These are phyloP conservation scores for Vitis amurensis DNA, from an alignment of 164 flowering plant species.

Conservation along the genomic window DNA sequence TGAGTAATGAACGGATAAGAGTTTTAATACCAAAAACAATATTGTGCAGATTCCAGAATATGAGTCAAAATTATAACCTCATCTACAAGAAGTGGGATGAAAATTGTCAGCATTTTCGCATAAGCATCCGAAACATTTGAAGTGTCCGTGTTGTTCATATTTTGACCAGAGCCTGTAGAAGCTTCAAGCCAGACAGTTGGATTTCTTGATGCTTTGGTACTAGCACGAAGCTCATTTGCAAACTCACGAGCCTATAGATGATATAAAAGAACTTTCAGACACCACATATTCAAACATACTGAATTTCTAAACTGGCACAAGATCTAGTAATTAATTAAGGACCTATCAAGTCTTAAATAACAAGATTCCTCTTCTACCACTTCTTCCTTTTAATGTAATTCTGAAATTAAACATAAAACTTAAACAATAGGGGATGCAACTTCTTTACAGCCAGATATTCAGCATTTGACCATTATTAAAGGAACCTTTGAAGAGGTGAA, in stretches of 20 bases:
- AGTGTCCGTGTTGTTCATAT: slow-evolving; percentile 72
- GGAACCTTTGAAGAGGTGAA: too few species aligned
- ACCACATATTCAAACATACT: not conserved
- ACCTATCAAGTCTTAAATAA: too few species aligned
- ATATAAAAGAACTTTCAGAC: slow-evolving; percentile 13
- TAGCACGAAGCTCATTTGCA: slow-evolving; percentile 99
- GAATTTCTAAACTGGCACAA: not conserved
- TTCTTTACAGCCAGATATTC: too few species aligned
- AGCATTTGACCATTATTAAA: too few species aligned
- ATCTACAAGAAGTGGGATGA: slow-evolving; percentile 95
- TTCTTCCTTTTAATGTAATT: too few species aligned
- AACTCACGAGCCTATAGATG: slow-evolving; percentile 89
- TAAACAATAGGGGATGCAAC: too few species aligned
- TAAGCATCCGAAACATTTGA: slow-evolving; percentile 95
- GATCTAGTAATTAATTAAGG: too few species aligned
- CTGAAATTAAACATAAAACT: too few species aligned
- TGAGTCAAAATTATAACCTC: slow-evolving; percentile 52
- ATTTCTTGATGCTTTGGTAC: slow-evolving; percentile 90
- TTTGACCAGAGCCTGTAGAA: slow-evolving; percentile 70
- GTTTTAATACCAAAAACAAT: not conserved
- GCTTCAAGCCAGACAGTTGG: slow-evolving; percentile 95
- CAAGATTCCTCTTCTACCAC: too few species aligned
- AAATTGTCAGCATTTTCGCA: slow-evolving; percentile 91
- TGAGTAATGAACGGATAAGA: not conserved
- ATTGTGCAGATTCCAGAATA: not conserved